A percentile compares a stretch with the other conserved stretches of the same genome.
Evolutionary conservation across 2,329 filamentous ascomycete species (phyloP).

Genomic region (Aspergillus eucalypticola): DNA sequence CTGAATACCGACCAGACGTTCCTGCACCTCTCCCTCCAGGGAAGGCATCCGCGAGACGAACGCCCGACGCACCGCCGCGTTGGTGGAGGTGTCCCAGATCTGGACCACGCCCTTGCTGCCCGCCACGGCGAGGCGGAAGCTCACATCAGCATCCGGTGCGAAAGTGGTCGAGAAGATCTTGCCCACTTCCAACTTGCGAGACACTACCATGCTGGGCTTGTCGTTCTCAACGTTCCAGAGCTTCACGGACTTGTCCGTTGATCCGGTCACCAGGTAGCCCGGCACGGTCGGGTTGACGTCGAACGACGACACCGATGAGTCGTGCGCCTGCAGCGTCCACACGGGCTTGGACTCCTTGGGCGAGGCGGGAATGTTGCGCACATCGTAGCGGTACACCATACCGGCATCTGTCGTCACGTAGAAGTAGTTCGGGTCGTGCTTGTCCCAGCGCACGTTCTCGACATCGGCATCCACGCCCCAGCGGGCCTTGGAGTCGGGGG

Average conservation of each 20-base stretch:
- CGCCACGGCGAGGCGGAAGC: slow-evolving; percentile 88
- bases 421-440: slow-evolving; percentile 89
- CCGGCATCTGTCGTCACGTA: slow-evolving; percentile 93
- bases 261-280: slow-evolving; percentile 90
- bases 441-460: slow-evolving; percentile 89
- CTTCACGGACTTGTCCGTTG: slow-evolving; percentile 92
- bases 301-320: slow-evolving; percentile 86
- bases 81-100: slow-evolving; percentile 96
- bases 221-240: slow-evolving; percentile 85
- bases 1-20: slow-evolving; percentile 75
- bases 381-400: slow-evolving; percentile 88
- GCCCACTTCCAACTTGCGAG: slow-evolving; percentile 87
- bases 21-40: slow-evolving; percentile 63
- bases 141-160: slow-evolving; percentile 84
- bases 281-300: slow-evolving; percentile 88
- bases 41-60: slow-evolving; percentile 73
- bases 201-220: slow-evolving; percentile 86
- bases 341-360: slow-evolving; percentile 78
- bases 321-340: slow-evolving; percentile 95
- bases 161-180: slow-evolving; percentile 92
- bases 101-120: slow-evolving; percentile 91
- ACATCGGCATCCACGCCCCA: slow-evolving; percentile 97
- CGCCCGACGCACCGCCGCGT: slow-evolving; percentile 76
- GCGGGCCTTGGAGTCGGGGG: slow-evolving; percentile 77
- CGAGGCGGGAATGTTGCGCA: slow-evolving; percentile 71